These are phyloP conservation scores for Rutidosis leptorrhynchoides DNA, from an alignment of 129 eudicot genomes.

Conservation along the genomic window DNA sequence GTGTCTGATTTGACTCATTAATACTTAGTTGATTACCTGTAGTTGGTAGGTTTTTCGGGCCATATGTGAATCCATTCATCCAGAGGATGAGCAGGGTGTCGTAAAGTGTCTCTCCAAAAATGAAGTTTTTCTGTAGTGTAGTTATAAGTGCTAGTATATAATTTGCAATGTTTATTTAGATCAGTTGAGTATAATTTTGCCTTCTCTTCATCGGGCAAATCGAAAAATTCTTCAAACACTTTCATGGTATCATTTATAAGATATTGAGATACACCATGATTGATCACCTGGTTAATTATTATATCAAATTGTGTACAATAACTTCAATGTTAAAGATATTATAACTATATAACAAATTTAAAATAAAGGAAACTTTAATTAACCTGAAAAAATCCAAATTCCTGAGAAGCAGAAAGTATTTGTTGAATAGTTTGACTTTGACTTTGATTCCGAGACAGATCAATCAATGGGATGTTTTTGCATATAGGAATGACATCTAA, in stretches of 20 bases:
- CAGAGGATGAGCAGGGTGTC: slow-evolving; percentile 42
- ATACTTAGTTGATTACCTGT: too few species aligned
- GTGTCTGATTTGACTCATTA: too few species aligned
- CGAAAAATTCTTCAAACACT: slow-evolving; percentile 29
- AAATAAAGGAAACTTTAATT: background rate
- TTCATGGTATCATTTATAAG: slow-evolving; percentile 32
- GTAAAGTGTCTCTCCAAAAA: slow-evolving; percentile 40
- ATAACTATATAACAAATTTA: too few species aligned
- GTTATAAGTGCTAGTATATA: too few species aligned
- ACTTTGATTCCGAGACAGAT: slow-evolving; percentile 17
- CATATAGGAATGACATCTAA: slow-evolving; percentile 22
- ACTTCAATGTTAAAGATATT: too few species aligned
- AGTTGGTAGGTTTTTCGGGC: slow-evolving; percentile 35
- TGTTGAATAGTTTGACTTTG: slow-evolving; percentile 22
- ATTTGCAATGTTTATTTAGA: too few species aligned
- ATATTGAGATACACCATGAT: slow-evolving; percentile 40
- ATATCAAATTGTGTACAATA: too few species aligned
- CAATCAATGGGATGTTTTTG: too few species aligned
- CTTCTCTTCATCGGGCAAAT: too few species aligned
- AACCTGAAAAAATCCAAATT: slow-evolving; percentile 51
- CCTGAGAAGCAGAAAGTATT: slow-evolving; percentile 34
- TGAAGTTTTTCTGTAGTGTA: slow-evolving; percentile 31
- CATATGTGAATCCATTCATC: slow-evolving; percentile 31
- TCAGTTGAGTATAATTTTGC: too few species aligned
- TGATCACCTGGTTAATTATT: slow-evolving; percentile 27